These are phyloP conservation scores for Carallia brachiata DNA, from an alignment of 345 rosid species.

Conservation along the genomic window DNA sequence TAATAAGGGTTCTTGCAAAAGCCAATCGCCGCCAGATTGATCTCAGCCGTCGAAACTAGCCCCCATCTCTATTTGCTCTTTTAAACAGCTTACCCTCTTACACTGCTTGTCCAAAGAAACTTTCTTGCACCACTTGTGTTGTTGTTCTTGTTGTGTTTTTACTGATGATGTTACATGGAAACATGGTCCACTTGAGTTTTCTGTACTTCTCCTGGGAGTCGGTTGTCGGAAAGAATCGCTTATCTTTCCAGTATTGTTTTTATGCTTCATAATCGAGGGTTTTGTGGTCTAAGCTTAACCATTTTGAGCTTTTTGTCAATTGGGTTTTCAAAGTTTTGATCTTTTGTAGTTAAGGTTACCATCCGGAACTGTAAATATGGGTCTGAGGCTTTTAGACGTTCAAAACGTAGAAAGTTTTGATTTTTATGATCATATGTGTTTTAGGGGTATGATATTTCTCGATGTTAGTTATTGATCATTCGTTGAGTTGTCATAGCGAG, in stretches of 20 bases:
- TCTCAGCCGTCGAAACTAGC: slow-evolving; percentile 36
- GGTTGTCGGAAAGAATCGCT: neutral
- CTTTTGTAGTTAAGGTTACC: slow-evolving; percentile 26
- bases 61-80: neutral
- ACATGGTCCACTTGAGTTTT: slow-evolving; percentile 14
- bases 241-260: slow-evolving; percentile 11
- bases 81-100: slow-evolving; percentile 13
- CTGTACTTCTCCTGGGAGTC: slow-evolving; percentile 12
- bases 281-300: slow-evolving; percentile 21
- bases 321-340: slow-evolving; percentile 39
- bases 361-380: slow-evolving; percentile 36
- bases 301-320: neutral
- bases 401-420: slow-evolving; percentile 24
- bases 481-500: slow-evolving; percentile 20
- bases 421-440: slow-evolving; percentile 24
- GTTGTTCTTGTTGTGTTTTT: neutral
- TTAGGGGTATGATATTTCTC: slow-evolving; percentile 19
- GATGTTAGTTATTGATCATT: slow-evolving; percentile 24
- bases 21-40: slow-evolving; percentile 77
- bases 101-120: neutral
- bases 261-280: slow-evolving; percentile 12
- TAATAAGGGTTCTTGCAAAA: slow-evolving; percentile 86
- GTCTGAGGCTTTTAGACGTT: slow-evolving; percentile 6
- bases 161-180: slow-evolving; percentile 8
- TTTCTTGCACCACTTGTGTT: neutral